Evolutionary conservation across 345 rosid genomes (phyloP).

Genomic region (Syzygium aromaticum): DNA sequence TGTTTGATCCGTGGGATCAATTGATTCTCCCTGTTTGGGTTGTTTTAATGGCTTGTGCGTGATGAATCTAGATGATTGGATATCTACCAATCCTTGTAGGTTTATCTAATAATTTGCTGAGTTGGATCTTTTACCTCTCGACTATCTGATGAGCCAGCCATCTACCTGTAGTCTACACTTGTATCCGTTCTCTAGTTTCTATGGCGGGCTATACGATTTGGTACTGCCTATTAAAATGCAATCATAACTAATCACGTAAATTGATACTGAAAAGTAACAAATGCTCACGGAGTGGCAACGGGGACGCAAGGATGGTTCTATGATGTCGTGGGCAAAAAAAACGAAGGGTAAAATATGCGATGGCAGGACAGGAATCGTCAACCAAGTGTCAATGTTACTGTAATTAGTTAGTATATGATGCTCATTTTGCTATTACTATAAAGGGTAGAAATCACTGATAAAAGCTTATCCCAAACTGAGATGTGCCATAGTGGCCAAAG

Average conservation of each 20-base stretch:
- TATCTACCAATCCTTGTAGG: background rate
- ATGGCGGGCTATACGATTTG: background rate
- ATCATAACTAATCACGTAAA: background rate
- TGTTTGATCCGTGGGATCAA: background rate
- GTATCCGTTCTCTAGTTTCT: background rate
- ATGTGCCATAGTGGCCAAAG: rapidly evolving
- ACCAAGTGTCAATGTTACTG: background rate
- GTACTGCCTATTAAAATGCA: background rate
- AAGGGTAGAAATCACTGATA: background rate
- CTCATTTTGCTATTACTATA: background rate
- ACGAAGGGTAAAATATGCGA: background rate
- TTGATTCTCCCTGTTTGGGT: background rate
- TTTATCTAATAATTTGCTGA: background rate
- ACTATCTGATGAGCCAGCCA: background rate
- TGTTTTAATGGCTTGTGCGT: background rate
- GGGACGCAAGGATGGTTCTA: too few species aligned
- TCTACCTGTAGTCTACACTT: too few species aligned
- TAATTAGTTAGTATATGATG: background rate
- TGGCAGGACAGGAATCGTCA: background rate
- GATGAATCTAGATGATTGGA: background rate
- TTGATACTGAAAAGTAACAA: too few species aligned
- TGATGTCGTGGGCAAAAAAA: too few species aligned
- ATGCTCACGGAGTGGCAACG: background rate
- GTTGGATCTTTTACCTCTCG: background rate
- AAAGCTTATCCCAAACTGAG: background rate